Evolutionary conservation across 495 filamentous ascomycete genomes (phyloP).

Genomic region (Tuber aestivum): DNA sequence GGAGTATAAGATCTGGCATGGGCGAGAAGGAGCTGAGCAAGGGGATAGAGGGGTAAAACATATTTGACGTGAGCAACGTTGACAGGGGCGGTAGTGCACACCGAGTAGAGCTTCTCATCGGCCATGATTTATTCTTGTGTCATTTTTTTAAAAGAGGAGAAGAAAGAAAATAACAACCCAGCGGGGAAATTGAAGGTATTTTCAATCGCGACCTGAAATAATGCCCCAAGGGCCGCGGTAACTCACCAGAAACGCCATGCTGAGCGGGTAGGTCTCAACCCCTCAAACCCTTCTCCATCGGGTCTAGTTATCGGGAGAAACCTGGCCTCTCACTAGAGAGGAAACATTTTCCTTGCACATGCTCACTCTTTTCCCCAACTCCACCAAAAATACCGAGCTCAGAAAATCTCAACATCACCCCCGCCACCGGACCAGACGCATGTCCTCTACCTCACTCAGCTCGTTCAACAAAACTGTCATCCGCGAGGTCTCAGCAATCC

Average conservation of each 20-base stretch:
- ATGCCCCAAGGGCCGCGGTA: no score
- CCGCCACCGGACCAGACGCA: background rate
- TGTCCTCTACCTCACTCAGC: background rate
- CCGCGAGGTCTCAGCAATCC: background rate
- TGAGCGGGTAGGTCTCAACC: background rate
- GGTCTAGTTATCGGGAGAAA: background rate
- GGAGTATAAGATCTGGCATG: constrained; percentile 11
- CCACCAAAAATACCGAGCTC: background rate
- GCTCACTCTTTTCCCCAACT: background rate
- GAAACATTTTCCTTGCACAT: no score
- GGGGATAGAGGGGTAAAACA: constrained; percentile 24
- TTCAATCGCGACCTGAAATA: no score
- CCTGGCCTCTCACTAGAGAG: background rate
- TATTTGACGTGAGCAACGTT: no score
- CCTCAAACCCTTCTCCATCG: background rate
- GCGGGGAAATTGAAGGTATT: no score
- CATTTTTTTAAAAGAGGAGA: background rate
- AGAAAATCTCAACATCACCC: background rate
- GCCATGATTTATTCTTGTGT: constrained; percentile 45
- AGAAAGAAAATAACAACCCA: background rate
- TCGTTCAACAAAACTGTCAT: background rate
- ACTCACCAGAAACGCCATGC: no score
- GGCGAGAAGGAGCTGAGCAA: constrained; percentile 14
- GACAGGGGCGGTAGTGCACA: no score
- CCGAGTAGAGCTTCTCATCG: no score